Evolutionary conservation across 345 rosid species (phyloP), one percentile per base, ranked within the genome.

Genomic region (Stellera chamaejasme): DNA sequence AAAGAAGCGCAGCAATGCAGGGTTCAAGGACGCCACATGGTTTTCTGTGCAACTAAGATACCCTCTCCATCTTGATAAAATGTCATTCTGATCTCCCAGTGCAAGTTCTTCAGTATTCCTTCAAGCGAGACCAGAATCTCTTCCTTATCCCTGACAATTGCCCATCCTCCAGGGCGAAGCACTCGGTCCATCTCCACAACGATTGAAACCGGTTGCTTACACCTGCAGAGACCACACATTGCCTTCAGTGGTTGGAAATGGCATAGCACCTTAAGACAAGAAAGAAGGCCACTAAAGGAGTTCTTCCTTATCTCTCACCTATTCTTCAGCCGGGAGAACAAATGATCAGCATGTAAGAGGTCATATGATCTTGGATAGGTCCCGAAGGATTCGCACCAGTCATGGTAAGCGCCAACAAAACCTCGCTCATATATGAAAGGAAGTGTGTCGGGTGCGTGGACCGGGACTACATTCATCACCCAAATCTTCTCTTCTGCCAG

Each of bases 341-440:
- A 80, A 82, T 92, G 98, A 74, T 92, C 96, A 2, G 91, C 96
- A 16, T 92, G 96, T 51, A 92, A 77, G 36, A 92, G 96, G 72
- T 92, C 96, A 57, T 88, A 92, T 42, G 96, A 84, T 74, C 96
- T 82, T n/a, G 98, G 95, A 58, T 88, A 86, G 45, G 95, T 81
- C 68, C 96, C 81, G 3, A 88, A 92, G 8, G 96, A 50, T 70
- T 92, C 95, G 5, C 98, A 92, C 98, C 98, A 92, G 65, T 92
- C 95, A 55, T 92, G 98, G 81, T 92, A 92, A 55, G 82, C 61
- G 10, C 98, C 98, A 0, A 79, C 1, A 11, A 86, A 89, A 3
- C 96, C 96, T 2, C 96, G 88, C 55, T 88, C 95, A 44, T 65
- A 88, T 56, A 92, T 84, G 64, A 84, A 70, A 1, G 98, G 96